phyloP scores from a whole-genome alignment of 768 basidiomycete species.

The Mycena olivaceomarginata region DNA sequence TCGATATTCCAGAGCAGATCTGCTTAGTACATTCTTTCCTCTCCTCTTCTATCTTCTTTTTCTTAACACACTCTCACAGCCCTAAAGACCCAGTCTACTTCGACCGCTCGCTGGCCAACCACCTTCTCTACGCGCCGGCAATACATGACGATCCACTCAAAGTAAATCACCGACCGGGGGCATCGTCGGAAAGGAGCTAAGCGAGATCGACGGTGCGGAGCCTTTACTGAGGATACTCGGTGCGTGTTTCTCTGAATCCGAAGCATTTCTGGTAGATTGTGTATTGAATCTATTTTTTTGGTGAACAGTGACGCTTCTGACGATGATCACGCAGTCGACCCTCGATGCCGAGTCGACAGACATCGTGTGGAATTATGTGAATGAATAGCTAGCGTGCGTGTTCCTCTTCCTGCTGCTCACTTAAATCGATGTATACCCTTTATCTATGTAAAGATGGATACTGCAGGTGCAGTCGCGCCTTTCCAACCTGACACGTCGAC shows the following conservation, averaged over 20 bases:
- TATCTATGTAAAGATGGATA: no score
- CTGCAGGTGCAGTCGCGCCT: no score
- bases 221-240: conserved; percentile 95
- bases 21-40: conserved; percentile 60
- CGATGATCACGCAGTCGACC: conserved; percentile 90
- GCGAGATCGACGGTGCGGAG: conserved; percentile 94
- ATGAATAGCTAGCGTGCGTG: conserved; percentile 79
- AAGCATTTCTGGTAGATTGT: neutral
- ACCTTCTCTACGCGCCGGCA: conserved; percentile 95
- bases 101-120: conserved; percentile 92
- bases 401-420: neutral
- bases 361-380: conserved; percentile 91
- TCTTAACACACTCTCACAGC: conserved; percentile 54
- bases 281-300: neutral
- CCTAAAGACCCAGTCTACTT: conserved; percentile 93
- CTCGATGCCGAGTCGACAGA: conserved; percentile 92
- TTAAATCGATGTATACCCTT: no score
- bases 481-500: no score
- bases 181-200: conserved; percentile 90
- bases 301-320: conserved; percentile 89
- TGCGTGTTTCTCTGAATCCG: conserved; percentile 57
- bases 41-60: neutral
- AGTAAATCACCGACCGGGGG: conserved; percentile 83
- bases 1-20: conserved; percentile 92
- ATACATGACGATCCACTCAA: conserved; percentile 86